Evolutionary conservation across 768 basidiomycete species (phyloP).

Genomic region (Trametopsis cervina): DNA sequence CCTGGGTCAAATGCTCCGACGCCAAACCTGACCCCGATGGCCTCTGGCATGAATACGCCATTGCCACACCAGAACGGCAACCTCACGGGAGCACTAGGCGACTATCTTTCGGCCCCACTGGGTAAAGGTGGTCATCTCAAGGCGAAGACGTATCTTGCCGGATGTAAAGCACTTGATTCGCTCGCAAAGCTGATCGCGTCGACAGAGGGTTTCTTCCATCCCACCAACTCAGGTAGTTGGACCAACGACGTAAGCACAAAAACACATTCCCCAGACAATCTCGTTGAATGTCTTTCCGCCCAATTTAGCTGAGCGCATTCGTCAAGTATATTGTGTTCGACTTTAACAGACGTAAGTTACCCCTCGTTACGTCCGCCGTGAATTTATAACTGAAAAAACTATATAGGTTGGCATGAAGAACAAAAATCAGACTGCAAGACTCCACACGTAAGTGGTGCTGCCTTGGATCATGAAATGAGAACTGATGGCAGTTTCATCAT

Average conservation of each 20-base stretch:
- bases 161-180: conserved; percentile 80
- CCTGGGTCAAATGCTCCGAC: conserved; percentile 61
- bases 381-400: no score
- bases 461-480: no score
- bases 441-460: conserved; percentile 50
- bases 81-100: conserved; percentile 32
- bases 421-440: conserved; percentile 74
- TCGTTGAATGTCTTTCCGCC: conserved; percentile 17
- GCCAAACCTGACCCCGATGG: conserved; percentile 64
- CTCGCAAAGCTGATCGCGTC: conserved; percentile 81
- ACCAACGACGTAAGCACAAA: conserved; percentile 52
- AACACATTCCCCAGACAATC: no score
- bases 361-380: no score
- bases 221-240: conserved; percentile 81
- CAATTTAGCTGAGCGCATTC: conserved; percentile 76
- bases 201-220: conserved; percentile 88
- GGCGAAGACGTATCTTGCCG: conserved; percentile 62
- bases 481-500: no score
- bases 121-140: conserved; percentile 36
- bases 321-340: conserved; percentile 79
- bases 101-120: conserved; percentile 55
- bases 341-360: conserved; percentile 68
- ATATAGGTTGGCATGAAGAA: conserved; percentile 71
- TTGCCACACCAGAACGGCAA: conserved; percentile 29
- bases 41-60: conserved; percentile 57